Percentiles rank a stretch among this genome's conserved stretches.
Conservation (phyloP, 345 rosid genomes). For the Bruguiera sexangula region DNA sequence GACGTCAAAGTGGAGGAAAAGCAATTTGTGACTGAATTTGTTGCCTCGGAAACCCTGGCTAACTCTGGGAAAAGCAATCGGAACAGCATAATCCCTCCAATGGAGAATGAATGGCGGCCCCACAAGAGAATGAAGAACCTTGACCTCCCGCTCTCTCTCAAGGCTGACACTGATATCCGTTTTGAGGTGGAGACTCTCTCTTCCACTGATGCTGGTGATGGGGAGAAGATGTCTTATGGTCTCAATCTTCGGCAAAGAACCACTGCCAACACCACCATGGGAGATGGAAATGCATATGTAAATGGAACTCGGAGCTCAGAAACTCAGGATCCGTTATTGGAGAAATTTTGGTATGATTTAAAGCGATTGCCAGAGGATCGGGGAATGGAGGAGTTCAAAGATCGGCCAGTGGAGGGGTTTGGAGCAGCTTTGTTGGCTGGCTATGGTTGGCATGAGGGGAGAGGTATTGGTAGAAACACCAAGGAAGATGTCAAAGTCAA, state of each 20-base stretch:
- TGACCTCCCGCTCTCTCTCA: constrained; percentile 13
- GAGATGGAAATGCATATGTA: not conserved
- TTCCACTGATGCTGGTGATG: constrained; percentile 17
- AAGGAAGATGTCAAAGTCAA: constrained; percentile 64
- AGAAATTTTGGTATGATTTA: constrained; percentile 51
- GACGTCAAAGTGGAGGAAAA: not conserved
- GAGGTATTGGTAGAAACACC: constrained; percentile 73
- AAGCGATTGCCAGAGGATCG: constrained; percentile 60
- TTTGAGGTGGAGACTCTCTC: constrained; percentile 14
- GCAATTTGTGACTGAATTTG: constrained; percentile 22
- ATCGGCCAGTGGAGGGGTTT: constrained; percentile 71
- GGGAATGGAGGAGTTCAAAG: constrained; percentile 57
- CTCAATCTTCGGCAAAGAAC: constrained; percentile 51
- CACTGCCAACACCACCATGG: not conserved
- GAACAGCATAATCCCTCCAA: constrained; percentile 8
- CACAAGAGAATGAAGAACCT: constrained; percentile 27
- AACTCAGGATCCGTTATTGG: constrained; percentile 39
- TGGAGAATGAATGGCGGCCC: constrained; percentile 23
- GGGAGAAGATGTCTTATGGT: constrained; percentile 43
- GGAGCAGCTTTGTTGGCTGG: constrained; percentile 74
- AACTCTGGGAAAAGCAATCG: not conserved
- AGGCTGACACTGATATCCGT: constrained; percentile 5
- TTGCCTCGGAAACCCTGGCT: constrained; percentile 1
- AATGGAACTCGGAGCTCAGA: constrained; percentile 7
- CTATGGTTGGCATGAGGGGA: constrained; percentile 82